Base-by-base conservation (phyloP, 106 monocot species). In the Alisma plantagoaquatica region DNA sequence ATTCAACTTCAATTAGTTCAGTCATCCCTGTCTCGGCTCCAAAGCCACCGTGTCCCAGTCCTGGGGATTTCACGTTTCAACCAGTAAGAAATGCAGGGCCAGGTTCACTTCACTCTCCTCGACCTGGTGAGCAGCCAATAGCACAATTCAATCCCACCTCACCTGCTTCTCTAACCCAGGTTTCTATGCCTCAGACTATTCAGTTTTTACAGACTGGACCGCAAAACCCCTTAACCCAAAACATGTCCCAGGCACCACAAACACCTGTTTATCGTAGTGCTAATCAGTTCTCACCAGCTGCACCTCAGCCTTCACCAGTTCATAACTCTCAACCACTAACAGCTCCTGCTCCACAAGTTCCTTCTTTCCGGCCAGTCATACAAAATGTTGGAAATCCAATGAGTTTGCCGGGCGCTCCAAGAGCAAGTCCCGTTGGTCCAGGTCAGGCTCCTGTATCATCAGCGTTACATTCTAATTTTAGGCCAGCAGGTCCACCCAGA, bases 41-140 rank as follows among this genome's bases (percentile, higher is more conserved):
- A 3, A 83, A 63, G 53, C 80, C 76, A 12, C 70, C 49, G 16
- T 77, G 58, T 6, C 73, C 84, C 23, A 68, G 53, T 19, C 62
- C 70, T 19, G 67, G 72, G 22, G 75, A 96, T 63, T 89, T 96
- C 57, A 81, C 94, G 5, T 96, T 88, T 59, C 94, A 78, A 48
- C 77, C 80, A 29, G 61, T 75, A 7, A 64, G 67, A 68, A 38
- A 61, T 38, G 63, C 67, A 14, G 49, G 55, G 17, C 60, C 78
- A 46, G 46, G 28, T 33, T 29, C 68, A 10, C 32, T 68, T 17
- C 52, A 43, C n/a, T 27, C 69, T 42, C 61, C 62, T 46, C 33
- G 48, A 28, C 41, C 53, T 43, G 68, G 43, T 33, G 46, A 5
- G 20, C 35, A 38, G 32, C 29, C 27, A 27, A 43, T 20, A 42